These are phyloP conservation scores for Cladosporium velox DNA, from an alignment of 2,329 filamentous ascomycete species.

Conservation along the genomic window DNA sequence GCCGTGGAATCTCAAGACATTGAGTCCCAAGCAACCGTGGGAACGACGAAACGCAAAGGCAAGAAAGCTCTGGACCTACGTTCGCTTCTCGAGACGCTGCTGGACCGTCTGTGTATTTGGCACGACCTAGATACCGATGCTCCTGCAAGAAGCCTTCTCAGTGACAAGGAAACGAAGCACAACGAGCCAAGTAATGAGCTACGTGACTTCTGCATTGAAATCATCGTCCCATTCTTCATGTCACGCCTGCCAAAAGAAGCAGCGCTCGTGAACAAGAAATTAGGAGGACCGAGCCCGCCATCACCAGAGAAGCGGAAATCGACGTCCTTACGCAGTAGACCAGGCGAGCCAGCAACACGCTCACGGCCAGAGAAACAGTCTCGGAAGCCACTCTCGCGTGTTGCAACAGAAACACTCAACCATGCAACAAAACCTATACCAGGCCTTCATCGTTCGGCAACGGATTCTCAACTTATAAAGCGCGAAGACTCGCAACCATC, in stretches of 20 bases:
- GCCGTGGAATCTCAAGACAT: constrained; percentile 36
- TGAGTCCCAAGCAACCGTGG: constrained; percentile 23
- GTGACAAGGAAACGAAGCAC: constrained; percentile 26
- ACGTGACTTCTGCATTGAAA: constrained; percentile 76
- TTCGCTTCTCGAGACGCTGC: constrained; percentile 68
- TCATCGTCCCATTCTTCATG: constrained; percentile 79
- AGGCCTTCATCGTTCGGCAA: constrained; percentile 69
- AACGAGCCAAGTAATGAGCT: constrained; percentile 59
- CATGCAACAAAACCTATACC: constrained; percentile 54
- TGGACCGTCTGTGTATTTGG: constrained; percentile 81
- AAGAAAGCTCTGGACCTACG: constrained; percentile 61
- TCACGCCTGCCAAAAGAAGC: constrained; percentile 73
- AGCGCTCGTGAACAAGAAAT: constrained; percentile 69
- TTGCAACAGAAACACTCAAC: constrained; percentile 59
- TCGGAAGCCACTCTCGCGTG: constrained; percentile 60
- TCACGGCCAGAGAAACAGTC: constrained; percentile 44
- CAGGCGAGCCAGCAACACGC: constrained; percentile 40
- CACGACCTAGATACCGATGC: constrained; percentile 69
- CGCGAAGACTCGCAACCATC: constrained; percentile 56
- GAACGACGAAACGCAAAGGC: constrained; percentile 38
- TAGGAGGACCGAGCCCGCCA: constrained; percentile 69
- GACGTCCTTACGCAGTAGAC: constrained; percentile 41
- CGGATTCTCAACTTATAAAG: constrained; percentile 63
- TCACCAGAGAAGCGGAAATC: constrained; percentile 57
- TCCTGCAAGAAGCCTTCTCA: constrained; percentile 43